Evolutionary conservation across 2,329 filamentous ascomycete genomes (phyloP).

Genomic region (Penicillium sp.): DNA sequence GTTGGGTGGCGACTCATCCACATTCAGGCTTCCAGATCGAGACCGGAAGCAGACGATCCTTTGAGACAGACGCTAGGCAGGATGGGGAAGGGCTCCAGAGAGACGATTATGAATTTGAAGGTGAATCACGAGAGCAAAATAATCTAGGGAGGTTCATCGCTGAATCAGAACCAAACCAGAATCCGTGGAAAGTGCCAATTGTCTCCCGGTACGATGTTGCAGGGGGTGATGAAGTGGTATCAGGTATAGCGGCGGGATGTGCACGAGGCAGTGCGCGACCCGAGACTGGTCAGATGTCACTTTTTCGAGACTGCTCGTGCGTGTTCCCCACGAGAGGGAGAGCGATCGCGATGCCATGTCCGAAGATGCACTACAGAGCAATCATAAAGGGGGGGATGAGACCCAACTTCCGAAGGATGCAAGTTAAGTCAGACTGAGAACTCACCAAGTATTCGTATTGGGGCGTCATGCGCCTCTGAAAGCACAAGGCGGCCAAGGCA

Average conservation of each 20-base stretch:
- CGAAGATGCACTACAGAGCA: too few relatives aligned
- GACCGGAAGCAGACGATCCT: too few relatives aligned
- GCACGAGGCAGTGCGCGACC: constrained; percentile 24
- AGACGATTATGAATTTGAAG: not conserved
- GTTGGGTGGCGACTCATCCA: too few relatives aligned
- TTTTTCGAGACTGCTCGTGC: constrained; percentile 16
- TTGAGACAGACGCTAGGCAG: too few relatives aligned
- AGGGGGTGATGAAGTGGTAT: constrained; percentile 2
- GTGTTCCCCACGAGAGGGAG: constrained; percentile 8
- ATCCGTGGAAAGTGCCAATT: not conserved
- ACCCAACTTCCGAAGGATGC: too few relatives aligned
- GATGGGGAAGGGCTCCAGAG: not conserved
- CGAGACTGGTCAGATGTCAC: constrained; percentile 9
- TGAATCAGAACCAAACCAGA: not conserved
- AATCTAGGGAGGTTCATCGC: not conserved
- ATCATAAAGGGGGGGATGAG: too few relatives aligned
- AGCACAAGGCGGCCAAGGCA: too few relatives aligned
- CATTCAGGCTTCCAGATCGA: too few relatives aligned
- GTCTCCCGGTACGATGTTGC: not conserved
- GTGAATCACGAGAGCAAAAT: not conserved
- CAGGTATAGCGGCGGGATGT: constrained; percentile 11
- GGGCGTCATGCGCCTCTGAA: too few relatives aligned
- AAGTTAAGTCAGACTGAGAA: too few relatives aligned
- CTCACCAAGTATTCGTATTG: too few relatives aligned
- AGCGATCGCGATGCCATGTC: not conserved